Percentiles rank a stretch among this genome's conserved stretches.
These are phyloP conservation scores for Uromyces viciae-fabae DNA, from an alignment of 1,284 basidiomycete genomes.

Conservation along the genomic window DNA sequence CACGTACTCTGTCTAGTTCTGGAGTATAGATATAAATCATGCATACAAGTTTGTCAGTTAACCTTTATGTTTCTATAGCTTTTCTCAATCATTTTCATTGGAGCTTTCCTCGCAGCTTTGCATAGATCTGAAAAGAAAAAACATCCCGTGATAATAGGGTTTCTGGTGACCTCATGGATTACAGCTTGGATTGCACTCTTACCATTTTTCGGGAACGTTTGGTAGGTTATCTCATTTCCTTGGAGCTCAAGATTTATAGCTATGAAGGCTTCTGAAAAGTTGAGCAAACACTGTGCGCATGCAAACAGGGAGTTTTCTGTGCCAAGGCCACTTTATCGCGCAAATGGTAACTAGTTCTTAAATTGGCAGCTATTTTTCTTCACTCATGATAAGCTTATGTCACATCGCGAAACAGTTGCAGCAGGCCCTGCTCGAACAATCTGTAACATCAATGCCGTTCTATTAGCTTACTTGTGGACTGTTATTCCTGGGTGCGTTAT, in stretches of 20 bases:
- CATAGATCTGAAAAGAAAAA: slow-evolving; percentile 10
- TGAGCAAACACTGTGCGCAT: neutral
- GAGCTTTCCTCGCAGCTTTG: slow-evolving; percentile 24
- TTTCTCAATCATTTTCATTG: slow-evolving; percentile 37
- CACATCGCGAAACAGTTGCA: neutral
- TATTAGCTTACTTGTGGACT: slow-evolving; percentile 38
- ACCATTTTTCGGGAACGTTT: slow-evolving; percentile 34
- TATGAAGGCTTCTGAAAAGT: neutral
- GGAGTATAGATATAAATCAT: neutral
- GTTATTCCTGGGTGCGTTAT: slow-evolving; percentile 31
- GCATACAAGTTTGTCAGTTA: neutral
- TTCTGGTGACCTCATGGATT: slow-evolving; percentile 38
- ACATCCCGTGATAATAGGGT: slow-evolving; percentile 33
- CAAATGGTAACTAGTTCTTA: slow-evolving; percentile 29
- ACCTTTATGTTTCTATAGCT: neutral
- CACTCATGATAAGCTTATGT: neutral
- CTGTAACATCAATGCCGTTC: slow-evolving; percentile 38
- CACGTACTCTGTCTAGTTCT: neutral
- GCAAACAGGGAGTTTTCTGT: slow-evolving; percentile 2
- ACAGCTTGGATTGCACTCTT: slow-evolving; percentile 35
- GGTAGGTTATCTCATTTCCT: neutral
- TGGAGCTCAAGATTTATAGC: neutral
- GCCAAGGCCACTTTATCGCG: neutral
- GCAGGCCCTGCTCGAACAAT: slow-evolving; percentile 25
- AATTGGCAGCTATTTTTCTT: neutral